These are phyloP conservation scores for Fusarium camptoceras DNA, from an alignment of 2,329 filamentous ascomycete species.

Conservation along the genomic window DNA sequence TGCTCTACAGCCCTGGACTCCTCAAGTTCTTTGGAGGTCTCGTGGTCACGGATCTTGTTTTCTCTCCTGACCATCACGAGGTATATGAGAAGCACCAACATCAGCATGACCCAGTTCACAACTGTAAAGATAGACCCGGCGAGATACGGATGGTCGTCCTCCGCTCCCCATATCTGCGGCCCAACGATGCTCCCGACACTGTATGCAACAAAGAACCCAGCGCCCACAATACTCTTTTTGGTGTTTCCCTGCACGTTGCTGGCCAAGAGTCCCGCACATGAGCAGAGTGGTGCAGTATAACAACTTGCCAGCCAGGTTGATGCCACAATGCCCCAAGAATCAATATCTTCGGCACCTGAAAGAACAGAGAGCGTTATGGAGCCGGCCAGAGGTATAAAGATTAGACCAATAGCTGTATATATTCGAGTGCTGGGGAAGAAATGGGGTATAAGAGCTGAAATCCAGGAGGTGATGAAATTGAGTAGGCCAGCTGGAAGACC, in stretches of 20 bases:
- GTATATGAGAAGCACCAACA: conserved; percentile 22
- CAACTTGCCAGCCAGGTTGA: conserved; percentile 44
- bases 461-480: conserved; percentile 37
- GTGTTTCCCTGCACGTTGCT: conserved; percentile 50
- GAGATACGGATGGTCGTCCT: conserved; percentile 40
- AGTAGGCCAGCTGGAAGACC: conserved; percentile 23
- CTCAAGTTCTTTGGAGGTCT: conserved; percentile 2
- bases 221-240: conserved; percentile 44
- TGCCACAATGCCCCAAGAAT: conserved; percentile 42
- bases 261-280: conserved; percentile 39
- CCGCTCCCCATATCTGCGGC: conserved; percentile 40
- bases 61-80: conserved; percentile 11
- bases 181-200: conserved; percentile 44
- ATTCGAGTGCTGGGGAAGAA: conserved; percentile 35
- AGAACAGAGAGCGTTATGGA: conserved; percentile 31
- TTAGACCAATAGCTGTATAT: conserved; percentile 23
- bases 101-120: conserved; percentile 29
- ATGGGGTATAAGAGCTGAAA: conserved; percentile 33
- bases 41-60: conserved; percentile 23
- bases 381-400: conserved; percentile 17
- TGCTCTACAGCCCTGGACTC: conserved; percentile 12
- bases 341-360: conserved; percentile 5
- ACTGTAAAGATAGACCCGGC: conserved; percentile 40
- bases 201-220: conserved; percentile 45
- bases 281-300: conserved; percentile 34